Evolutionary conservation across 2,329 filamentous ascomycete species (phyloP), one percentile per base, ranked within the genome.

Genomic region (Neopestalotiopsis sp.): DNA sequence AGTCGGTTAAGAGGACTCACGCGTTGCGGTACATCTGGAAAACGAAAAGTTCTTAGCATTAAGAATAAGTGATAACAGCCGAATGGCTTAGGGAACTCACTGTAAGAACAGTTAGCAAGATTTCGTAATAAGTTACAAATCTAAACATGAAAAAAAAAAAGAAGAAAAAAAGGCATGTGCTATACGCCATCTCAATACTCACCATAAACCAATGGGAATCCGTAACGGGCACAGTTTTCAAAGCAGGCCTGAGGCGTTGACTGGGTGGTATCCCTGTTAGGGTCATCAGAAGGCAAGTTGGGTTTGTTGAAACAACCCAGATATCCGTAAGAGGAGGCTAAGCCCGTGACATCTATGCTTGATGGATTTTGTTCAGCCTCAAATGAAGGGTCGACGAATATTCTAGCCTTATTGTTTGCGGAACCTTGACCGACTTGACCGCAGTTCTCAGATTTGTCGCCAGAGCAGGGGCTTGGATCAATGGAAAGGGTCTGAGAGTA

Each of bases 371-470:
- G 28, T 24, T 66, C 63, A 5, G 63, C 9, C 20, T 66, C 63
- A 34, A 56, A 66, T 7, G 63, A 66, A 57, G 63, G 63, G 20
- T 66, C 63, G n/a, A 66, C 63, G 24, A 66, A 66, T 20, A 66
- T 56, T 17, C 63, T 24, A 13, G 63, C 63, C 24, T 66, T 45
- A 7, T 6, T 24, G 5, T 20, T 40, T 34, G 3, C 42, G 4
- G 45, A n/a, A 20, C n/a, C 20, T 7, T 66, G 10, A 58, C 63
- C 63, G 24, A 40, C 20, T 14, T 66, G 10, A 58, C 63, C 63
- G 24, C 63, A 66, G 30, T 66, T 57, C 49, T 66, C 63, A 10
- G 28, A 34, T 3, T 13, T 66, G 20, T 57, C 63, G 10, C 63
- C 63, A 32, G 45, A 14, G 20, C 45, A 66, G 12, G 63, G 28